These are phyloP conservation scores for Cryptococcus wingfieldii DNA, from an alignment of 1,284 basidiomycete genomes.

Conservation along the genomic window DNA sequence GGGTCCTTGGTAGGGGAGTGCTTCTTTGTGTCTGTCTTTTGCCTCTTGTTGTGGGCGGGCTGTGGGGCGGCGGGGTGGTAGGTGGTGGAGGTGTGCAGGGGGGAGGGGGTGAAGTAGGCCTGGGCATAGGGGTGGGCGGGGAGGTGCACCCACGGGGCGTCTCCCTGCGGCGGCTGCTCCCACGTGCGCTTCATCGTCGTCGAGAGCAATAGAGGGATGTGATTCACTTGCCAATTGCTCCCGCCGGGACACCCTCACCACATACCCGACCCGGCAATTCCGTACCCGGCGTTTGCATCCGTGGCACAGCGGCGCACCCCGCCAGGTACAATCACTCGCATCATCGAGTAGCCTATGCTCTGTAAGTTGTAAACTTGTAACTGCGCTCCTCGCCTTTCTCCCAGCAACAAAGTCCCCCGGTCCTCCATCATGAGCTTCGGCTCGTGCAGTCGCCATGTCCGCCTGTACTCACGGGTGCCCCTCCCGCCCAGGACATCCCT, in stretches of 20 bases:
- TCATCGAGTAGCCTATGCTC: no score
- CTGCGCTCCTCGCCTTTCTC: not conserved
- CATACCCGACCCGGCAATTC: no score
- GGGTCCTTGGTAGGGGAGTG: constrained; percentile 4
- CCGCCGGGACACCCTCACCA: no score
- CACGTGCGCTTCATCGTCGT: constrained; percentile 21
- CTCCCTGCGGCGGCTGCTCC: constrained; percentile 14
- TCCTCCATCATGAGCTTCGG: constrained; percentile 12
- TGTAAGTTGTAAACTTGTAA: not conserved
- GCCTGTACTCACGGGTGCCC: not conserved
- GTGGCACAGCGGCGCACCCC: no score
- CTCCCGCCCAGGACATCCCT: not conserved
- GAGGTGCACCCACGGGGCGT: constrained; percentile 17
- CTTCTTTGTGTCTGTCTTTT: constrained; percentile 3
- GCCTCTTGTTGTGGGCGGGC: constrained; percentile 16
- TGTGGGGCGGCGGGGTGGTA: constrained; percentile 2
- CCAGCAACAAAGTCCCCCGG: not conserved
- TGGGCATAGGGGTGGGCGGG: constrained; percentile 41
- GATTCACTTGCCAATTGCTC: not conserved
- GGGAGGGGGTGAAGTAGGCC: constrained; percentile 35
- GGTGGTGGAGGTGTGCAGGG: constrained; percentile 17
- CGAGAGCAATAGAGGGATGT: not conserved
- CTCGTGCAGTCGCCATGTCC: constrained; percentile 16
- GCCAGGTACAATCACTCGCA: no score
- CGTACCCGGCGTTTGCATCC: no score